These are phyloP conservation scores for Tulasnella sp. DNA, from an alignment of 768 basidiomycete species.

Conservation along the genomic window DNA sequence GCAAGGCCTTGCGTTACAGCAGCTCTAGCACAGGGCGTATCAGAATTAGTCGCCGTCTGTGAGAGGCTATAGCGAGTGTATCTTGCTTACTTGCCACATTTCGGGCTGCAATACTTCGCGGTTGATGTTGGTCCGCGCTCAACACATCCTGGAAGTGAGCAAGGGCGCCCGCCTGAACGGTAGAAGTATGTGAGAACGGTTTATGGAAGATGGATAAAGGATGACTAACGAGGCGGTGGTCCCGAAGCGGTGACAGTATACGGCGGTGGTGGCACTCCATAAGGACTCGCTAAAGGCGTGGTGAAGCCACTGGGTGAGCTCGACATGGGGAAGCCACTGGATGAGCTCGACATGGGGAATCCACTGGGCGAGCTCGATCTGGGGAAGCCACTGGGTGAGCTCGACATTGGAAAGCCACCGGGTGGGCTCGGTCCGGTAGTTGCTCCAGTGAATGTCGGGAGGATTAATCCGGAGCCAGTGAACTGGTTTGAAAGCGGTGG, in stretches of 20 bases:
- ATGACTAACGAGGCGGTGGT: neutral
- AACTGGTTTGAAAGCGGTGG: neutral
- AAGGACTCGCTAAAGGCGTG: neutral
- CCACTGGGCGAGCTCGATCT: neutral
- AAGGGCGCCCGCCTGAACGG: neutral
- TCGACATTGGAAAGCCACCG: neutral
- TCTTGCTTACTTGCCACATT: neutral
- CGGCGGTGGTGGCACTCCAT: neutral
- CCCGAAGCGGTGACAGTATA: neutral
- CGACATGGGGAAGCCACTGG: neutral
- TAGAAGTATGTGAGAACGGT: neutral
- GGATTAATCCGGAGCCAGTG: neutral
- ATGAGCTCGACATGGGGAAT: neutral
- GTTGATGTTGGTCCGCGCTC: neutral
- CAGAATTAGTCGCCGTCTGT: neutral
- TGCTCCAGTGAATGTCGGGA: neutral
- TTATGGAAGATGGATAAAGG: neutral
- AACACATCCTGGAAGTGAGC: constrained; percentile 7
- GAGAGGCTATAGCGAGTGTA: neutral
- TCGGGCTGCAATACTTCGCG: neutral
- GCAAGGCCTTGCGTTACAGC: constrained; percentile 24
- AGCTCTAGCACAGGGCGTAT: neutral
- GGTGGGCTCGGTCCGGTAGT: neutral
- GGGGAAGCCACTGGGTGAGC: neutral
- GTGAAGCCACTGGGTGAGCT: neutral